Evolutionary conservation across 371 early-diverging fungal species (phyloP).

Genomic region (Rhizomucor miehei): DNA sequence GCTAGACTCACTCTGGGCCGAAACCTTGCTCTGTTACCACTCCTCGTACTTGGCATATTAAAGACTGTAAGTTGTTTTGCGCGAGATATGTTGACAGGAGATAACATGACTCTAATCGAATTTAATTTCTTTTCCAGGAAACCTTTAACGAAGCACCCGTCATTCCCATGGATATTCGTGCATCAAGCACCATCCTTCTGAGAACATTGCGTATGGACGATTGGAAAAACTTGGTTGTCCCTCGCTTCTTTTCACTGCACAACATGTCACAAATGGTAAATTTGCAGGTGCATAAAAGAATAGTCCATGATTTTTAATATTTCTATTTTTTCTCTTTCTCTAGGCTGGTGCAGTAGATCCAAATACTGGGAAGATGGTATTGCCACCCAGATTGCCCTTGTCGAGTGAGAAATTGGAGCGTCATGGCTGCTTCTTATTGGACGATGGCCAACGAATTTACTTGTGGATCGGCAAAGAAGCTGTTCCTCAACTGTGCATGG

Average conservation of each 20-base stretch:
- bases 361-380: slow-evolving; percentile 35
- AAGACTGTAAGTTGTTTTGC: slow-evolving; percentile 45
- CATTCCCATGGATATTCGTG: slow-evolving; percentile 55
- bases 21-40: slow-evolving; percentile 68
- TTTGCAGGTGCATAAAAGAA: not conserved
- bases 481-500: slow-evolving; percentile 58
- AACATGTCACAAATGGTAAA: slow-evolving; percentile 57
- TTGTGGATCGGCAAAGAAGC: slow-evolving; percentile 76
- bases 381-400: slow-evolving; percentile 62
- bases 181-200: slow-evolving; percentile 51
- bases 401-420: slow-evolving; percentile 74
- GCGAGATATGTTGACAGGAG: slow-evolving; percentile 5
- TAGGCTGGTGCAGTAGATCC: slow-evolving; percentile 32
- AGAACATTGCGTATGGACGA: slow-evolving; percentile 63
- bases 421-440: slow-evolving; percentile 73
- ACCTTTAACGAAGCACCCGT: slow-evolving; percentile 35
- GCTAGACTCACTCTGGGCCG: slow-evolving; percentile 64
- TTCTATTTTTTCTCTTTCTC: no score
- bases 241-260: slow-evolving; percentile 69
- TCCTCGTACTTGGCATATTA: slow-evolving; percentile 60
- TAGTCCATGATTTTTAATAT: slow-evolving; percentile 4
- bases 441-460: slow-evolving; percentile 63
- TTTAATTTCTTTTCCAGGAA: slow-evolving; percentile 15
- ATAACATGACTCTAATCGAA: slow-evolving; percentile 14
- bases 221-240: slow-evolving; percentile 50